Conservation (phyloP, 106 monocot genomes). For the Dioscorea zingiberensis region DNA sequence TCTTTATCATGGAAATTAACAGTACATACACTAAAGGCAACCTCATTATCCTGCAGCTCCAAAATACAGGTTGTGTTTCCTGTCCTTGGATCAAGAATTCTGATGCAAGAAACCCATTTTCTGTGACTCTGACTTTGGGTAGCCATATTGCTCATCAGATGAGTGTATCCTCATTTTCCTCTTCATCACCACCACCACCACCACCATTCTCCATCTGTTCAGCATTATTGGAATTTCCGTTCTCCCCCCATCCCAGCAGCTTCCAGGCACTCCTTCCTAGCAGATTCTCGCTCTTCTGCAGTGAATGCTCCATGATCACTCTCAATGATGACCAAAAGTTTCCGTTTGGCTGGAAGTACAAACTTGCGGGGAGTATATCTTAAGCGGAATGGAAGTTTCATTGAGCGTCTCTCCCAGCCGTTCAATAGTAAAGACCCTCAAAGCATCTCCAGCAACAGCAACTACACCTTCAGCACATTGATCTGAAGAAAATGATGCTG, state of each 20-base stretch:
- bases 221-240: slow-evolving; percentile 63
- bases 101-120: slow-evolving; percentile 96
- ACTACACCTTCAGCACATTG: slow-evolving; percentile 99
- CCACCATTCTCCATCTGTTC: slow-evolving; percentile 61
- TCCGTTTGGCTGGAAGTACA: slow-evolving; percentile 69
- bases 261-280: slow-evolving; percentile 85
- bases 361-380: slow-evolving; percentile 93
- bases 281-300: slow-evolving; percentile 89
- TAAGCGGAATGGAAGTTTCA: slow-evolving; percentile 75
- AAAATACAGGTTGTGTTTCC: slow-evolving; percentile 73
- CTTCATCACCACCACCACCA: slow-evolving; percentile 39
- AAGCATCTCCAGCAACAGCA: slow-evolving; percentile 83
- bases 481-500: slow-evolving; percentile 94
- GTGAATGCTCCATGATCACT: slow-evolving; percentile 95
- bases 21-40: slow-evolving; percentile 87
- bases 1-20: slow-evolving; percentile 99
- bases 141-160: slow-evolving; percentile 93
- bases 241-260: slow-evolving; percentile 52
- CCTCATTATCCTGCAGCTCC: slow-evolving; percentile 94
- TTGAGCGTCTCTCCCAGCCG: slow-evolving; percentile 92
- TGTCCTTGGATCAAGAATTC: slow-evolving; percentile 80
- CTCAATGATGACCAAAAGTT: slow-evolving; percentile 73
- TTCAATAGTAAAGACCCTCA: slow-evolving; percentile 94
- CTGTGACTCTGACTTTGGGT: slow-evolving; percentile 84
- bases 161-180: slow-evolving; percentile 72